Conservation (phyloP, 2,329 filamentous ascomycete genomes). For the Tolypocladium ovalisporum region DNA sequence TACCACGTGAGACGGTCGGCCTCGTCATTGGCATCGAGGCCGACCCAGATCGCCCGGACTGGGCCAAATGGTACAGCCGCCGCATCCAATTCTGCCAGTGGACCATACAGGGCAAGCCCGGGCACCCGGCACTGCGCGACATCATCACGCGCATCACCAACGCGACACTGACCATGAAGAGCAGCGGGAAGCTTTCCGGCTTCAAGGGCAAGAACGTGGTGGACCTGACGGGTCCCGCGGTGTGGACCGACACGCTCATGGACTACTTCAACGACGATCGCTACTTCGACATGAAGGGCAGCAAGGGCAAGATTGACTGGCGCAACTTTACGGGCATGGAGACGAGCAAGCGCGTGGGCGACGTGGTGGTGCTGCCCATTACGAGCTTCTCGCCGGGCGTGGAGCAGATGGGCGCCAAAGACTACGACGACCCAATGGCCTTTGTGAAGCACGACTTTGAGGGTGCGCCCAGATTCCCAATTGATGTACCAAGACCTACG, state of each 20-base stretch:
- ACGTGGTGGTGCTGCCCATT: constrained; percentile 88
- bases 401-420: constrained; percentile 81
- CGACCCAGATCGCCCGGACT: constrained; percentile 85
- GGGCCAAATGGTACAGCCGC: constrained; percentile 91
- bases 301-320: constrained; percentile 68
- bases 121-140: constrained; percentile 83
- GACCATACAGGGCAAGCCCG: constrained; percentile 94
- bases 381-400: constrained; percentile 96
- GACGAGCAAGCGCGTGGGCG: constrained; percentile 74
- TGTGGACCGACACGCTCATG: constrained; percentile 92
- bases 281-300: constrained; percentile 71
- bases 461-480: constrained; percentile 42
- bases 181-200: constrained; percentile 49
- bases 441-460: constrained; percentile 97
- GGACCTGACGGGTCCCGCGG: constrained; percentile 85
- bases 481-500: not conserved
- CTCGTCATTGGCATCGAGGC: constrained; percentile 93
- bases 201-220: constrained; percentile 63
- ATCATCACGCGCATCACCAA: constrained; percentile 79
- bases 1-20: constrained; percentile 69
- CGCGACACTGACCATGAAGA: constrained; percentile 66
- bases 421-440: constrained; percentile 85
- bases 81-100: constrained; percentile 98
- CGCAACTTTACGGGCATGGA: constrained; percentile 84
- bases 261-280: constrained; percentile 85